Percentiles rank a stretch among this genome's conserved stretches.
Conservation (phyloP, 2,329 filamentous ascomycete genomes). For the Ampelomyces quisqualis region DNA sequence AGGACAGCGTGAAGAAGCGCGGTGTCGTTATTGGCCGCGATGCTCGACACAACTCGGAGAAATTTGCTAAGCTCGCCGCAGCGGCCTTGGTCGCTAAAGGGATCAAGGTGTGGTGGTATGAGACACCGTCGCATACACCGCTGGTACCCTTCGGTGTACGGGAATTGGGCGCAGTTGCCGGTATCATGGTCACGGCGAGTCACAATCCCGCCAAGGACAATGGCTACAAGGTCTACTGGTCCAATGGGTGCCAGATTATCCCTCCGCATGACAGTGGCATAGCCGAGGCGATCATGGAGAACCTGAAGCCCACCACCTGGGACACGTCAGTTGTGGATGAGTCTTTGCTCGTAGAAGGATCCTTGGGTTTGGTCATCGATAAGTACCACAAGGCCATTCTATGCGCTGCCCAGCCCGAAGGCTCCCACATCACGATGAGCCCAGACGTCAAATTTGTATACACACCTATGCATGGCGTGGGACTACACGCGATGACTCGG, state of each 20-base stretch:
- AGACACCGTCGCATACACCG: constrained; percentile 59
- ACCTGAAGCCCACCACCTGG: constrained; percentile 55
- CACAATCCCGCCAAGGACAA: constrained; percentile 66
- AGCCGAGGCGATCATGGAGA: constrained; percentile 56
- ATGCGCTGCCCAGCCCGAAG: constrained; percentile 41
- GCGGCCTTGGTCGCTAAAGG: constrained; percentile 60
- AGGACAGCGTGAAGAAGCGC: constrained; percentile 45
- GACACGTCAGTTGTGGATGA: constrained; percentile 48
- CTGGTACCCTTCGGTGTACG: constrained; percentile 63
- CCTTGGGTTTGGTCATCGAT: constrained; percentile 45
- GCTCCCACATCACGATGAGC: constrained; percentile 17
- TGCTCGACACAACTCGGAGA: constrained; percentile 62
- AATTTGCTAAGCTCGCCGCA: constrained; percentile 61
- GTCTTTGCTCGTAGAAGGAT: constrained; percentile 45
- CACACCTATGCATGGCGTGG: constrained; percentile 60
- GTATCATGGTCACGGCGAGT: constrained; percentile 67
- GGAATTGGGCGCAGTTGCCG: constrained; percentile 56
- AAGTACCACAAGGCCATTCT: constrained; percentile 50
- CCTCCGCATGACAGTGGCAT: constrained; percentile 62
- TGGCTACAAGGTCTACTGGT: constrained; percentile 68
- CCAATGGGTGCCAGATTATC: constrained; percentile 66
- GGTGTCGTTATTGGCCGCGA: constrained; percentile 64
- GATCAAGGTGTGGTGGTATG: constrained; percentile 61
- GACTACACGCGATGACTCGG: constrained; percentile 50
- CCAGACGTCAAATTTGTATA: constrained; percentile 52